Conservation (phyloP, 371 early-diverging fungal genomes). For the Mucor mucedo region DNA sequence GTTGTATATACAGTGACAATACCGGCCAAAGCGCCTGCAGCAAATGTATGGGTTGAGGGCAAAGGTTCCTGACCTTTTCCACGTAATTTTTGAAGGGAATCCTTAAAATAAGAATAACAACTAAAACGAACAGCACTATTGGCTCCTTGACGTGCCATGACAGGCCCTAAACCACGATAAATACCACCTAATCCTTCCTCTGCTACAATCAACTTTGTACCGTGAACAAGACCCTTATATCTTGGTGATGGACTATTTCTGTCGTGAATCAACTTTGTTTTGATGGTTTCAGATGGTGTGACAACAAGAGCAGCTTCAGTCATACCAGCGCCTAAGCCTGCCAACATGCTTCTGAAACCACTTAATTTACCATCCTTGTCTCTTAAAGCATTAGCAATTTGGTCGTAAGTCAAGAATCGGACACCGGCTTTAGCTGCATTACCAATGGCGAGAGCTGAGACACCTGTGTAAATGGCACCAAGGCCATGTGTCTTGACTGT, state of each 20-base stretch:
- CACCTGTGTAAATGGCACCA: conserved; percentile 78
- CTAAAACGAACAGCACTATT: conserved; percentile 92
- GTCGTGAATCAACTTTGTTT: conserved; percentile 90
- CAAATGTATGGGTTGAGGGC: conserved; percentile 74
- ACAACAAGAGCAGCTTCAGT: conserved; percentile 86
- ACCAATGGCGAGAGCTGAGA: conserved; percentile 87
- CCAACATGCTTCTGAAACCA: conserved; percentile 69
- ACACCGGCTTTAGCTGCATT: conserved; percentile 92
- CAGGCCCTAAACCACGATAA: conserved; percentile 89
- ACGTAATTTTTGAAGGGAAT: conserved; percentile 52
- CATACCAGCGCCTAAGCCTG: conserved; percentile 91
- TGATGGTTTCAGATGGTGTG: conserved; percentile 92
- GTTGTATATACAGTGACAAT: conserved; percentile 91
- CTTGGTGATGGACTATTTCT: conserved; percentile 65
- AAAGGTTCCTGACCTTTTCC: conserved; percentile 51
- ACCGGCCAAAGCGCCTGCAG: conserved; percentile 83
- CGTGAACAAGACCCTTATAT: conserved; percentile 84
- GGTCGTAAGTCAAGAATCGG: conserved; percentile 89
- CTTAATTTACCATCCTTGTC: conserved; percentile 75
- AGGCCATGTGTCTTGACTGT: conserved; percentile 74
- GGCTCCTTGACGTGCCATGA: conserved; percentile 91
- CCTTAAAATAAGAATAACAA: conserved; percentile 80
- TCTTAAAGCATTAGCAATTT: conserved; percentile 72
- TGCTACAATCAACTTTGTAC: conserved; percentile 65
- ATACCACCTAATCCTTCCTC: conserved; percentile 85